A percentile compares a stretch with the other conserved stretches of the same genome.
These are phyloP conservation scores for Sporodiniella umbellata DNA, from an alignment of 371 early-diverging fungal species.

Conservation along the genomic window DNA sequence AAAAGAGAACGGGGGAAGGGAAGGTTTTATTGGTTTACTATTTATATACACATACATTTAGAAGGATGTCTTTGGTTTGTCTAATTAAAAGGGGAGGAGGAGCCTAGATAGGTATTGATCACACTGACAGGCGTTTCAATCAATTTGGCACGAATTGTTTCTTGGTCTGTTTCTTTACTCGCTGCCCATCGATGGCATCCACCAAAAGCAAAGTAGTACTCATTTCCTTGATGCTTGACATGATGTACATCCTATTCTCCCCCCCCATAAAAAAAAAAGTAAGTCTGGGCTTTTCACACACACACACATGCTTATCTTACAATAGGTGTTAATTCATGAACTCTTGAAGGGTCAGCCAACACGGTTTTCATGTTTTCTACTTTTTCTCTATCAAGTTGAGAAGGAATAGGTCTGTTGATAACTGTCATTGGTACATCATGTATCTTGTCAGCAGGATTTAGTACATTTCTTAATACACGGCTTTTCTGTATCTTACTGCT, in stretches of 20 bases:
- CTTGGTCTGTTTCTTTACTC: constrained; percentile 35
- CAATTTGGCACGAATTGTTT: constrained; percentile 38
- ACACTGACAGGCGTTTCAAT: constrained; percentile 41
- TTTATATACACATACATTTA: background rate
- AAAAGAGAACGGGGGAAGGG: too few species aligned
- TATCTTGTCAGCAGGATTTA: constrained; percentile 12
- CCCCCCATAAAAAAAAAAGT: too few species aligned
- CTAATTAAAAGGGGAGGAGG: constrained; percentile 41
- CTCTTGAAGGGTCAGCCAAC: constrained; percentile 21
- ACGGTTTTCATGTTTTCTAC: constrained; percentile 37
- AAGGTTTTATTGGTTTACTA: too few species aligned
- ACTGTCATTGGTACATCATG: constrained; percentile 42
- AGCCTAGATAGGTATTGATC: constrained; percentile 37
- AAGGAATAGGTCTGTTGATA: constrained; percentile 45
- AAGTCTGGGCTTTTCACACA: background rate
- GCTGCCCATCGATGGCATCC: constrained; percentile 54
- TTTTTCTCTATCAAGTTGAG: constrained; percentile 37
- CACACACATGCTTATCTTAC: constrained; percentile 11
- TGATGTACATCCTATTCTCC: constrained; percentile 38
- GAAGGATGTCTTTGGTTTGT: too few species aligned
- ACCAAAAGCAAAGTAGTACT: constrained; percentile 50
- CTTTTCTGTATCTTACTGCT: constrained; percentile 12
- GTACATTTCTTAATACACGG: background rate
- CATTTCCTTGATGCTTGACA: constrained; percentile 33
- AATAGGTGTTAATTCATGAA: constrained; percentile 44